Base-by-base conservation (phyloP, 352 stramenopile species). In the Globisporangium viniferum region DNA sequence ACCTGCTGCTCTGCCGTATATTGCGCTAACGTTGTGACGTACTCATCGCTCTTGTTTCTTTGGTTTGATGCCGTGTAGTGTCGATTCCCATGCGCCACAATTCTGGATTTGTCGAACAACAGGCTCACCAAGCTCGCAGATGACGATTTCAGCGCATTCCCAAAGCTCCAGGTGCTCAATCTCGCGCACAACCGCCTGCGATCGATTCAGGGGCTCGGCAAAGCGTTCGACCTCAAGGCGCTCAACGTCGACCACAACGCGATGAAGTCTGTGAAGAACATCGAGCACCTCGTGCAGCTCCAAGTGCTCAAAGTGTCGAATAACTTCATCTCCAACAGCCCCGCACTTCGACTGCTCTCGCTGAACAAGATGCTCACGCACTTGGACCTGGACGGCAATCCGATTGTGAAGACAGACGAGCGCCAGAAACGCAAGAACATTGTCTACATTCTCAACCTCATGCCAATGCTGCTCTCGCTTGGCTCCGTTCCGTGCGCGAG, bases 391-490 rank as follows among this genome's bases (percentile, higher is more conserved):
- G 84, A 93, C 31, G 82, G 79, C 5, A 95, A 95, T 53, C 75
- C 86, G 4, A 64, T 95, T 15, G 77, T 94, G 2, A 74, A 83
- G 49, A 88, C 76, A 0, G 81, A 93, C 48, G 83, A 91, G 24
- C 77, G 79, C 8, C 82, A 91, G 59, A 82, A 79, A 5, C 76
- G 85, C 18, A 88, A 88, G 61, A 82, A 89, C 44, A 88, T 86
- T 20, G 81, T 87, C n/a, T 78, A 94, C n/a, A 72, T 95, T 2
- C 63, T 91, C 8, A 95, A 95, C 68, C 75, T 95, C 15, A 66
- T 95, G 18, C 86, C 88, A 49, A 85, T 70, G 27, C 68, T 95
- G 18, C 69, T 72, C 41, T 88, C 79, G 0, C 65, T 95, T 1
- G 88, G 86, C 7, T 91, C 80, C 2, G 78, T 91, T n/a, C 72